Evolutionary conservation across 257 asterid genomes (phyloP), one percentile per base, ranked within the genome.

Genomic region (Craterostigma plantagineum): DNA sequence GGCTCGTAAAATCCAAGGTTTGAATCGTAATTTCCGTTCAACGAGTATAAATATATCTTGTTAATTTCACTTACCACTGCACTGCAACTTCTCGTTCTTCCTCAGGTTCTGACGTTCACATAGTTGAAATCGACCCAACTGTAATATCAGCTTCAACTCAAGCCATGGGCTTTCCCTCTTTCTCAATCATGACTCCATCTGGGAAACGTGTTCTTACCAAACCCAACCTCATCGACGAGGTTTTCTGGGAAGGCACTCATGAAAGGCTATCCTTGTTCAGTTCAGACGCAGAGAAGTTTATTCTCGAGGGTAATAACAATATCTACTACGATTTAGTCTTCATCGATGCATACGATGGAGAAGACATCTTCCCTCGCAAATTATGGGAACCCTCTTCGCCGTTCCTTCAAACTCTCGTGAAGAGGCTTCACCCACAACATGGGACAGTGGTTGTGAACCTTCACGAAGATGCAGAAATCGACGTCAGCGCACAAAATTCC

Each of bases 131-230:
- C 9, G 96, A 84, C 54, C 90, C 92, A n/a, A 11, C 62, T 30
- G 96, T 84, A 33, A 67, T 80, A 62, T 71, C 93, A 39, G 93
- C 96, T 39, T 84, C 96, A 18, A 56, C 57, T 4, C 61, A 61
- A 66, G 92, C 92, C 42, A 80, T 84, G 96, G 96, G 96, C 10
- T 84, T 84, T 70, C 96, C 96, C 2, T 53, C 81, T 11, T 70
- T 57, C 65, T 58, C 93, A n/a, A 59, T 77, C 16, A 65, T 61
- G 63, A 55, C 77, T 16, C 68, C 68, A 42, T 58, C 69, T 9
- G 77, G 82, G 15, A 58, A 52, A 34, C 78, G 74, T 13, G 67
- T 67, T 7, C 14, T 42, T 62, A 44, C 67, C 14, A 58, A 51
- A 11, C 71, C 77, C 34, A 49, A 57, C 15, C 71, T 58, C 1